Percentiles rank a stretch among this genome's conserved stretches.
phyloP scores from a whole-genome alignment of 2,329 filamentous ascomycete species.

The Fusarium duplospermum region DNA sequence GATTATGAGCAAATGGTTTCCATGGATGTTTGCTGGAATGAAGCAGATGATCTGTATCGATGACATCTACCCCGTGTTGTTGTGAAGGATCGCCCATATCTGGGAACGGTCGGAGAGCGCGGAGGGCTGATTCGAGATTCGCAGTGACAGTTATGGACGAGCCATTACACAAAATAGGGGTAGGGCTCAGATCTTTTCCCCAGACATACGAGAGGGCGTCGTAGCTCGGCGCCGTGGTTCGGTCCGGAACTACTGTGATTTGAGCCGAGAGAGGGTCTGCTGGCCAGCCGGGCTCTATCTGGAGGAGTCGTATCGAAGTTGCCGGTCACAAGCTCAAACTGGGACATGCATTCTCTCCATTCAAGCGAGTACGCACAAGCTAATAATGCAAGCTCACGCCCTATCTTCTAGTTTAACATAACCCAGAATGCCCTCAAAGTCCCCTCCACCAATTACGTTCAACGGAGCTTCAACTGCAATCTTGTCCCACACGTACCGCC shows the following conservation, averaged over 20 bases:
- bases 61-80: neutral
- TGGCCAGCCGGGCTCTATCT: neutral
- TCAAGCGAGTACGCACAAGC: neutral
- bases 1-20: neutral
- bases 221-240: neutral
- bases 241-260: neutral
- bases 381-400: neutral
- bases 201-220: neutral
- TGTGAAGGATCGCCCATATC: neutral
- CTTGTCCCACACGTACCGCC: neutral
- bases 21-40: neutral
- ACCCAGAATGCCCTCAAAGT: neutral
- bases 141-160: neutral
- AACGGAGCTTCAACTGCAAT: neutral
- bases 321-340: neutral
- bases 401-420: neutral
- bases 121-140: neutral
- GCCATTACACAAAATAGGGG: neutral
- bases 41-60: neutral
- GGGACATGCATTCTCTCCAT: neutral
- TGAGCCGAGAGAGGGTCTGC: neutral
- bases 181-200: neutral
- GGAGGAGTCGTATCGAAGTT: neutral
- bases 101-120: neutral
- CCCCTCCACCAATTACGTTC: neutral